A percentile compares a stretch with the other conserved stretches of the same genome.
Evolutionary conservation across 495 filamentous ascomycete species (phyloP).

Genomic region (Tetracladium setigerum): DNA sequence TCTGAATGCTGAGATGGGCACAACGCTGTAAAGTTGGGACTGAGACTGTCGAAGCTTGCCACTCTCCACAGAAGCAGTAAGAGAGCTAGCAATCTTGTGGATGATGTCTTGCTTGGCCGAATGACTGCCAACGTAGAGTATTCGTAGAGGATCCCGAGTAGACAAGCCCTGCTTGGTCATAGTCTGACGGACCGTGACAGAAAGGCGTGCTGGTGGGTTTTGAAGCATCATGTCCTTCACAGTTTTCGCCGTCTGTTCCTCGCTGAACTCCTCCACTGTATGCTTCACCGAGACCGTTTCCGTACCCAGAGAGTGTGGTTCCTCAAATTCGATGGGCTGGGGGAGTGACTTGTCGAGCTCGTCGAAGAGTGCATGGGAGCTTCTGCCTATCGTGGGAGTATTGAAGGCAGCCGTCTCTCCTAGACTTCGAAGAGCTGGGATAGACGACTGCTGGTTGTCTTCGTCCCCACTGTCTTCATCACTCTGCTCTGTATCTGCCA

Average conservation of each 20-base stretch:
- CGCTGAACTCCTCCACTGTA: slow-evolving; percentile 50
- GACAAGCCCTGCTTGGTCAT: slow-evolving; percentile 59
- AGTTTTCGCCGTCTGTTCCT: slow-evolving; percentile 41
- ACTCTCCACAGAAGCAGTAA: slow-evolving; percentile 32
- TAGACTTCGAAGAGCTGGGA: slow-evolving; percentile 17
- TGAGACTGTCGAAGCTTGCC: slow-evolving; percentile 18
- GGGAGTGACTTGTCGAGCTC: slow-evolving; percentile 27
- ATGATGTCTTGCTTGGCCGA: slow-evolving; percentile 60
- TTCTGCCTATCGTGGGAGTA: slow-evolving; percentile 20
- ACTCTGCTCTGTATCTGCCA: slow-evolving; percentile 41
- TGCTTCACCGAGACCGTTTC: slow-evolving; percentile 55
- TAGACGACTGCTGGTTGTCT: slow-evolving; percentile 19
- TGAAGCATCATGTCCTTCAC: slow-evolving; percentile 30
- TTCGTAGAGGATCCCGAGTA: slow-evolving; percentile 57
- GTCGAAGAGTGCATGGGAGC: slow-evolving; percentile 22
- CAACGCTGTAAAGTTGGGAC: slow-evolving; percentile 60
- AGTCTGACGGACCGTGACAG: slow-evolving; percentile 59
- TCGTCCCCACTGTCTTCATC: slow-evolving; percentile 33
- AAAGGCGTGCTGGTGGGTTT: slow-evolving; percentile 31
- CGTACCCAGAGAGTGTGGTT: slow-evolving; percentile 42
- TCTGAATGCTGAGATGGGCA: slow-evolving; percentile 66
- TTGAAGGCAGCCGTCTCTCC: slow-evolving; percentile 22
- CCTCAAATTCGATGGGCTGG: slow-evolving; percentile 51
- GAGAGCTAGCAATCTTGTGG: slow-evolving; percentile 67
- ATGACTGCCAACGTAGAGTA: slow-evolving; percentile 60